These are phyloP conservation scores for Herpetomonas muscarum DNA, from an alignment of 208 protist species.

Conservation along the genomic window DNA sequence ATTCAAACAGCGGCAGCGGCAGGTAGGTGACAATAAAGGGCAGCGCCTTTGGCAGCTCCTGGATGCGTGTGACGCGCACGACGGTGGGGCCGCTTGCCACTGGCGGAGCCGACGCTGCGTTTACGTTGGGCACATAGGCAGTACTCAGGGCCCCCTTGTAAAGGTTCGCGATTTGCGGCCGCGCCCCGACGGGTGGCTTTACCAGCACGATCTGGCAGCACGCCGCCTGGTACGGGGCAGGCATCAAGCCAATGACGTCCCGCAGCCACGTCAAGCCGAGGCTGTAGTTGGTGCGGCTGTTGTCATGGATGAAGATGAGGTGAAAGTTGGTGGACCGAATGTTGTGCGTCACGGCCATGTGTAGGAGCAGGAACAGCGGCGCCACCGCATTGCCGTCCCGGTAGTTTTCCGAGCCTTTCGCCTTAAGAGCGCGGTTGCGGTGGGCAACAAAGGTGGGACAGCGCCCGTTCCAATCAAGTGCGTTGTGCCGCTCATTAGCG, in stretches of 20 bases:
- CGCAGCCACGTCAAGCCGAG: constrained; percentile 9
- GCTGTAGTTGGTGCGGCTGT: constrained; percentile 5
- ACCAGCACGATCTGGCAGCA: constrained; percentile 17
- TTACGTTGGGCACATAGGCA: neutral
- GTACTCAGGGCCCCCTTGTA: neutral
- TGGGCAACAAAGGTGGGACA: constrained; percentile 21
- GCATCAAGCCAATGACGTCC: constrained; percentile 15
- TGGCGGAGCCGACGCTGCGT: neutral
- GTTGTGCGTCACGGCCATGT: constrained; percentile 27
- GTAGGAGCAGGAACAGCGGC: constrained; percentile 30
- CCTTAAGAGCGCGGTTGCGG: neutral
- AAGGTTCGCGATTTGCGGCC: neutral
- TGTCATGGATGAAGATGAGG: constrained; percentile 30
- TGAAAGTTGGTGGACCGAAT: constrained; percentile 22
- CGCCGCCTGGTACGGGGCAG: constrained; percentile 8
- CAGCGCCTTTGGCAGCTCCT: constrained; percentile 12
- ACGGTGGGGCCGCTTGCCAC: neutral
- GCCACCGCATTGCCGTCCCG: constrained; percentile 26
- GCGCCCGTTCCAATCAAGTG: constrained; percentile 1
- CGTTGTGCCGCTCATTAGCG: constrained; percentile 2
- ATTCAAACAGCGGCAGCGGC: constrained; percentile 20
- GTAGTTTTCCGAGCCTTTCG: neutral
- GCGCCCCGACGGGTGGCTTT: neutral
- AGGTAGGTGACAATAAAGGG: constrained; percentile 16
- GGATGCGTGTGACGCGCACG: constrained; percentile 1